Evolutionary conservation across 129 eudicot genomes (phyloP), one percentile per base, ranked within the genome.

Genomic region (Flaveria sonorensis): DNA sequence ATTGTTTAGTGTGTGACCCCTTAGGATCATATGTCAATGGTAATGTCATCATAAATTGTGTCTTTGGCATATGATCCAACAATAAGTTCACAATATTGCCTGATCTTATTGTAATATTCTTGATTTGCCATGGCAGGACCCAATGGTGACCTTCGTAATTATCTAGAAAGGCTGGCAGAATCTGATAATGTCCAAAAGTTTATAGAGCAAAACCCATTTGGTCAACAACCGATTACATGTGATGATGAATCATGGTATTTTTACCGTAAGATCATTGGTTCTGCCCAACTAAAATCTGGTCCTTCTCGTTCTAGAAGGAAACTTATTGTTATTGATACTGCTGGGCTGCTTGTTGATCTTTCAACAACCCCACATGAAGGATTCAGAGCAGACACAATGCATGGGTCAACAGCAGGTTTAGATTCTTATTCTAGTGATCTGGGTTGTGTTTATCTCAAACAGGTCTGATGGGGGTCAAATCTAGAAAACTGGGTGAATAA

Each of bases 301-400:
- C n/a, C 74, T 32, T 20, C 51, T 78, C 66, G 76, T 67, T 77
- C 53, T n/a, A 81, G 71, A 79, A 89, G 79, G 84, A 89, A 89
- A 81, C 96, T 89, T 81, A 68, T 89, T 68, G 72, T 89, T 60
- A 83, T 89, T 70, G 96, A 89, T 76, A 42, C 87, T 56, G 85
- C 77, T 75, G 96, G 96, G 43, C 48, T 89, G 48, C 81, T 89
- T 80, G 91, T 77, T 26, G 88, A 89, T 64, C 71, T 89, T 52
- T 76, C 75, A 45, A 18, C 82, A 2, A 36, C 45, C 20, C 79
- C 76, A 61, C 83, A 79, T 75, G 81, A 82, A 30, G 75, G 81
- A 74, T 80, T 59, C 30, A 75, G 42, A 50, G 78, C 89, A 48
- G 88, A 85, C 67, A 66, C 56, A 26, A 72, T 78, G 2, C 77